Evolutionary conservation across 2,329 filamentous ascomycete species (phyloP), one percentile per base, ranked within the genome.

Genomic region (Nemania sp.): DNA sequence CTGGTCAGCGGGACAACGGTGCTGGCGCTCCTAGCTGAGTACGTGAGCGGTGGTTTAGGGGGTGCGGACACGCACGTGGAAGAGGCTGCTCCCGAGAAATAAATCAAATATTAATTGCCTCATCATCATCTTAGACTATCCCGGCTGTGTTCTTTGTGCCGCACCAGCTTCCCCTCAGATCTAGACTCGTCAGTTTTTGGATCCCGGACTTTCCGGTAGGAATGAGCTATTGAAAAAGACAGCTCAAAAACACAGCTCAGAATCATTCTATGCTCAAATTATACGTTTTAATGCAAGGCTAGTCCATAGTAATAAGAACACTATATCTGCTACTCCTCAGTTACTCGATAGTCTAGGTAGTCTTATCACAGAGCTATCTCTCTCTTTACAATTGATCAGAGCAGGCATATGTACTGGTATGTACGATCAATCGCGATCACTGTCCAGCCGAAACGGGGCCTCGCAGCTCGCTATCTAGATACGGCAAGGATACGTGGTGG

Each of bases 1-100:
- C 52, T 73, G 0, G 69, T 72, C 1, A 73, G 72, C 43, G 70
- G 72, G 11, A 73, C 72, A 4, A 73, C 70, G 24, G 61, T 55
- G 7, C 26, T 69, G 27, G 70, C 70, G 26, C 60, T 71, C 29
- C 41, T 73, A n/a, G 67, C 62, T 4, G 70, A 73, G 49, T 73
- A 72, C 35, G 5, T 57, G 4, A 13, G 26, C 13, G 24, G 26
- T 15, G 24, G 55, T 22, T 58, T 32, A 52, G 47, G 52, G 24
- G 43, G 15, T n/a, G n/a, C 18, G 38, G 57, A 49, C 2, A 41
- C 60, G 29, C 43, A 58, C 5, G 35, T 47, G n/a, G 54, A 56
- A 60, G n/a, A 38, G 43, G 49, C 29, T 15, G 60, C 15, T 38
- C 1, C 22, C 10, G 65, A 61, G 43, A 20, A n/a, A 15, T 57